Conservation (phyloP, 179 eudicot species). For the Pouteria campechiana region DNA sequence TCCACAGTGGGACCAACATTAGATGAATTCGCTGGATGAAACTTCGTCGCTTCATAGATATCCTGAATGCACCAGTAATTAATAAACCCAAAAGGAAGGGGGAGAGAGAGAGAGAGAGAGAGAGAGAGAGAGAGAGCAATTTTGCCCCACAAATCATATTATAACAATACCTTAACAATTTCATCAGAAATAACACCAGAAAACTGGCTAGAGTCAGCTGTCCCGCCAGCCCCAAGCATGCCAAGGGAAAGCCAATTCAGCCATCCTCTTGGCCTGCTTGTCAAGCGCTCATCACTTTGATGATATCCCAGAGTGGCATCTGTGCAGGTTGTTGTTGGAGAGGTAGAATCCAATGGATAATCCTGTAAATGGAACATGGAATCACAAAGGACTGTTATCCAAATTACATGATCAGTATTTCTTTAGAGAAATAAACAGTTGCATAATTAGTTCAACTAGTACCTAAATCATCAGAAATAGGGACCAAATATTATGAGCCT, state of each 20-base stretch:
- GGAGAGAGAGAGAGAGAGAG: not conserved
- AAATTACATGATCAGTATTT: too few species aligned
- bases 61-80: conserved; percentile 31
- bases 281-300: conserved; percentile 36
- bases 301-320: not conserved
- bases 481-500: too few species aligned
- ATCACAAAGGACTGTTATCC: too few species aligned
- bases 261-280: conserved; percentile 82
- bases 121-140: not conserved
- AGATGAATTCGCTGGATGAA: conserved; percentile 42
- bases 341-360: too few species aligned
- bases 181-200: conserved; percentile 99
- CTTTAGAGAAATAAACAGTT: too few species aligned
- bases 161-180: conserved; percentile 61
- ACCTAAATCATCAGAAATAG: too few species aligned
- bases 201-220: conserved; percentile 89
- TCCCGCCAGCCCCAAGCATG: conserved; percentile 98
- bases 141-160: not conserved
- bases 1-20: conserved; percentile 20
- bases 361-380: too few species aligned
- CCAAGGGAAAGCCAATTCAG: conserved; percentile 94
- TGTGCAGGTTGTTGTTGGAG: not conserved
- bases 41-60: conserved; percentile 91
- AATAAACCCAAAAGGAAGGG: not conserved
- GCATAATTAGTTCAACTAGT: too few species aligned